A percentile compares a stretch with the other conserved stretches of the same genome.
Evolutionary conservation across 2,329 filamentous ascomycete genomes (phyloP).

Genomic region (Colletotrichum costaricense): DNA sequence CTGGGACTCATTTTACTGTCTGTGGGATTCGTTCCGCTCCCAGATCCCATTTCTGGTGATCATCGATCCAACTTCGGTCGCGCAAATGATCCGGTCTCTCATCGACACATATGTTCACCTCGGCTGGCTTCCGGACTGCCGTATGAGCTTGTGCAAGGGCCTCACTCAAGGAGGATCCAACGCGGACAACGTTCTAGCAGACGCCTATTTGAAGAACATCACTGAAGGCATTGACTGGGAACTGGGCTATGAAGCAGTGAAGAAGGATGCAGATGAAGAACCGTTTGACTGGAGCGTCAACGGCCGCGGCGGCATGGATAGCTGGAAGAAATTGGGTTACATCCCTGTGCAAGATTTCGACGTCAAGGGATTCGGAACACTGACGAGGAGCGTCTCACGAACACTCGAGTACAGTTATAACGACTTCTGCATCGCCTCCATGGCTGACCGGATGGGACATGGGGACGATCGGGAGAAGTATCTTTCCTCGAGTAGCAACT

Average conservation of each 20-base stretch:
- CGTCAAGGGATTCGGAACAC: constrained; percentile 72
- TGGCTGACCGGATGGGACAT: constrained; percentile 68
- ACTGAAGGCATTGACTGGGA: constrained; percentile 72
- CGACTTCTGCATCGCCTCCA: constrained; percentile 75
- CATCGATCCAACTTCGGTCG: constrained; percentile 71
- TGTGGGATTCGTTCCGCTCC: constrained; percentile 79
- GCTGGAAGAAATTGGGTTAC: constrained; percentile 78
- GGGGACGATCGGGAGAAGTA: constrained; percentile 70
- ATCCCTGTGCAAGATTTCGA: constrained; percentile 79
- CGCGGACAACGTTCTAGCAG: constrained; percentile 75
- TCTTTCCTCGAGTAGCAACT: constrained; percentile 68
- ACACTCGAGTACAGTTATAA: constrained; percentile 85
- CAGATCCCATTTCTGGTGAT: constrained; percentile 78
- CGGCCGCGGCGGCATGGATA: constrained; percentile 76
- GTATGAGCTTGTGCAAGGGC: constrained; percentile 81
- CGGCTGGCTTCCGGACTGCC: constrained; percentile 80
- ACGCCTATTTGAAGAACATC: constrained; percentile 76
- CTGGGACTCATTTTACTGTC: constrained; percentile 81
- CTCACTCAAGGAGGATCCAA: constrained; percentile 82
- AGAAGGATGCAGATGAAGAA: constrained; percentile 79
- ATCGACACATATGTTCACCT: constrained; percentile 78
- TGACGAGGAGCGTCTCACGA: constrained; percentile 77
- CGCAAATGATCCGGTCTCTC: constrained; percentile 75
- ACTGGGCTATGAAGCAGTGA: constrained; percentile 75
- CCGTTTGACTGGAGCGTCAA: constrained; percentile 77